A percentile compares a stretch with the other conserved stretches of the same genome.
Conservation (phyloP, 2,329 filamentous ascomycete genomes). For the Monascus ruber region DNA sequence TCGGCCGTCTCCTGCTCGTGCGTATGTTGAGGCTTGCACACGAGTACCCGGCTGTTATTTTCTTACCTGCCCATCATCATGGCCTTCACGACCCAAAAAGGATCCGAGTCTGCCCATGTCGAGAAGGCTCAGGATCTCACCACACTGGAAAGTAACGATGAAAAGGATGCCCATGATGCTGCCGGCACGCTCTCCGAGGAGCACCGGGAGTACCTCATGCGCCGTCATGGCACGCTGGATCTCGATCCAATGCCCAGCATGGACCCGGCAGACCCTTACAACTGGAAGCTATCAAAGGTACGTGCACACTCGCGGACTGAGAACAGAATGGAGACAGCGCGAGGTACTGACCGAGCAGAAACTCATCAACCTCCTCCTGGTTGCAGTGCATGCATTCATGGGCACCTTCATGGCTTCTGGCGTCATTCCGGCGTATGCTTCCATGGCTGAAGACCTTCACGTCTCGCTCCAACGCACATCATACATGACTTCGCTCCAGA, state of each 20-base stretch:
- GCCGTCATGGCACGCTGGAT: slow-evolving; percentile 43
- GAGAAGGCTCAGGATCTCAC: too few species aligned
- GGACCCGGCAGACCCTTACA: slow-evolving; percentile 43
- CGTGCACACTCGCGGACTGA: slow-evolving; percentile 4
- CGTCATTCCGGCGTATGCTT: slow-evolving; percentile 44
- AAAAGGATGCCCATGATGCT: background rate
- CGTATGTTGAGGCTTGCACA: too few species aligned
- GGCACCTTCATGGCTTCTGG: slow-evolving; percentile 43
- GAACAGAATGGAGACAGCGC: slow-evolving; percentile 33
- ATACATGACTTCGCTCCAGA: slow-evolving; percentile 47
- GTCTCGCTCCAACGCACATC: slow-evolving; percentile 38
- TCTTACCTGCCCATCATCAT: too few species aligned
- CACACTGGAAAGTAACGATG: too few species aligned
- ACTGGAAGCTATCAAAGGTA: slow-evolving; percentile 44
- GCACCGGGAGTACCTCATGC: slow-evolving; percentile 38
- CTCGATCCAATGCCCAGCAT: slow-evolving; percentile 43
- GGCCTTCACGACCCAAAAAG: too few species aligned
- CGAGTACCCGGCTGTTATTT: too few species aligned
- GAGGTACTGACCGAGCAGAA: slow-evolving; percentile 42
- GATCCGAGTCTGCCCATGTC: too few species aligned
- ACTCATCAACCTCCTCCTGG: slow-evolving; percentile 40
- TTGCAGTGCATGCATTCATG: slow-evolving; percentile 49
- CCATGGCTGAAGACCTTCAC: slow-evolving; percentile 41
- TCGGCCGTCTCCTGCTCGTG: too few species aligned
- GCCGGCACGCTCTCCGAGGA: slow-evolving; percentile 8